Evolutionary conservation across 2,329 filamentous ascomycete genomes (phyloP).

Genomic region (Aspergillus bombycis): DNA sequence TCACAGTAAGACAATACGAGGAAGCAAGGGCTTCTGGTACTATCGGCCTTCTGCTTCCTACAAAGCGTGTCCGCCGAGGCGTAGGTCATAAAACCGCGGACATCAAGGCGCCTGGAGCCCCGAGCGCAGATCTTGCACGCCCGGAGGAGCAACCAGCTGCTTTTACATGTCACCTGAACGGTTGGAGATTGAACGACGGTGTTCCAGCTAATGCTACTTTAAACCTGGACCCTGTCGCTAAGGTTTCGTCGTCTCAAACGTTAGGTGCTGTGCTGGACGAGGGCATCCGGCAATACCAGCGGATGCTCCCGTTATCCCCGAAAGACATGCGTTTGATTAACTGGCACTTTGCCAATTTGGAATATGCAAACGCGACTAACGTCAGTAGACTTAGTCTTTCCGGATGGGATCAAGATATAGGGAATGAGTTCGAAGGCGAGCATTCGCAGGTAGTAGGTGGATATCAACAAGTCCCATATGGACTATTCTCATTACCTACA

Average conservation of each 20-base stretch:
- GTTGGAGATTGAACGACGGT: constrained; percentile 74
- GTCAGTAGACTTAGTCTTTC: constrained; percentile 83
- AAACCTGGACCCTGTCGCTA: constrained; percentile 68
- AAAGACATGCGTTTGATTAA: constrained; percentile 91
- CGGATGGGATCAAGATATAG: constrained; percentile 95
- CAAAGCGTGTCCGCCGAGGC: constrained; percentile 48
- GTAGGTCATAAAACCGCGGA: constrained; percentile 53
- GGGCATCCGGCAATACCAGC: constrained; percentile 84
- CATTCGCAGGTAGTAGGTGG: constrained; percentile 93
- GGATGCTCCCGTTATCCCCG: constrained; percentile 77
- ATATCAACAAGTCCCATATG: constrained; percentile 90
- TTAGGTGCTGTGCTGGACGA: constrained; percentile 90
- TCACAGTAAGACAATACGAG: constrained; percentile 74
- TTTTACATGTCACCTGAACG: constrained; percentile 76
- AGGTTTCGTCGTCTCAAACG: constrained; percentile 66
- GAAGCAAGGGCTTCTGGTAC: constrained; percentile 66
- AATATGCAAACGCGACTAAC: constrained; percentile 94
- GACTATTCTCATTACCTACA: constrained; percentile 75
- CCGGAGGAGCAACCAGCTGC: constrained; percentile 73
- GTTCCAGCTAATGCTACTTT: constrained; percentile 68
- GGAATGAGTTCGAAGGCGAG: constrained; percentile 94
- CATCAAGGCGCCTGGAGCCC: constrained; percentile 50
- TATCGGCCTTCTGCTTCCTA: constrained; percentile 46
- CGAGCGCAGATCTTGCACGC: constrained; percentile 63
- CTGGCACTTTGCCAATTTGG: constrained; percentile 97